Evolutionary conservation across 1,139 yeast genomes (phyloP), one percentile per base, ranked within the genome.

Genomic region (Suhomyces wounanorum): DNA sequence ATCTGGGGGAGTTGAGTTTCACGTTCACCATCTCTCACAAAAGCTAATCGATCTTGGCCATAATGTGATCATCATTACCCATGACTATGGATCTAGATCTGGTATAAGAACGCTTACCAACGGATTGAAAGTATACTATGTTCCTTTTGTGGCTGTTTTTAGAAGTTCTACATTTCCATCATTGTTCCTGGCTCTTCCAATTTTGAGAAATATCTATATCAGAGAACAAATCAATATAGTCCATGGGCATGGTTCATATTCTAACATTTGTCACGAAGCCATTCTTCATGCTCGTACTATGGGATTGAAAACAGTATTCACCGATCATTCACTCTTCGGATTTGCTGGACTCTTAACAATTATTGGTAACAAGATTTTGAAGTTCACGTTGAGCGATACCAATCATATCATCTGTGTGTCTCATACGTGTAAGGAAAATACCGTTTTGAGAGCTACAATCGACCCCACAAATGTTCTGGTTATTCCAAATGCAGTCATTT

Each of bases 1-100:
- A 66, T 87, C 97, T 0, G 99, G 99, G 1, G 99, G 99, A 8
- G 95, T 95, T 3, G 99, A 95, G 67, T 84, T 94, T 55, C 99
- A 95, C 65, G 90, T 94, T 23, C 91, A 89, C 67, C 98, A 94
- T 66, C 61, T 77, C 39, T 73, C 85, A 0, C 96, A 90, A 67
- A 84, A 87, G 62, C 80, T 94, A 53, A 87, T 91, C 17, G 84
- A 83, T 31, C 70, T 87, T 46, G 99, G 98, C 6, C 99, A 95
- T 65, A 84, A 91, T 3, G 99, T 95, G n/a, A 73, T 92, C 3
- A 83, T 95, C 38, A 81, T 94, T 37, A 91, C 98, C 9, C 99
- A 94, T 68, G 85, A 91, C 37, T 92, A 95, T 62, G 90, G 88
- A 1, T 80, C 86, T 51, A 73, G 99, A 49, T 78, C 81, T 9